These are phyloP conservation scores for Stentor roeselii DNA, from an alignment of 73 alveolate species.

Conservation along the genomic window DNA sequence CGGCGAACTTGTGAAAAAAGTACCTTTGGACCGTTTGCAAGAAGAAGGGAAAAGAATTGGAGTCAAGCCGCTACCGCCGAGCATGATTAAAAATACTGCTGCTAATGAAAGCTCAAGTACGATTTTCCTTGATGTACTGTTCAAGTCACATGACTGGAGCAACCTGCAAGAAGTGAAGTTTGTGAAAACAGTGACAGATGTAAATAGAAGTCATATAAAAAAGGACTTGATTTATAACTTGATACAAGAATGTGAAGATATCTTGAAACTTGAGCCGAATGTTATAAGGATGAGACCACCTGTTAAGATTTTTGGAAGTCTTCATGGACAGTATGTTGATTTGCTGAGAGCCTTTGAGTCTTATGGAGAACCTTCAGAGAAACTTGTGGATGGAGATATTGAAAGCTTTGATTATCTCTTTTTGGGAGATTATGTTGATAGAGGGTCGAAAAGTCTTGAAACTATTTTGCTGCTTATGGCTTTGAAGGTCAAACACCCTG, in stretches of 20 bases:
- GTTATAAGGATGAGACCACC: conserved; percentile 89
- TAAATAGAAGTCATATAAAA: no score
- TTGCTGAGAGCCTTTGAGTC: conserved; percentile 91
- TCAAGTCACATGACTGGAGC: conserved; percentile 77
- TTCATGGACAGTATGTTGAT: conserved; percentile 92
- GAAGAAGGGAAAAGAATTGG: conserved; percentile 85
- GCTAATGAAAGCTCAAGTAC: conserved; percentile 42
- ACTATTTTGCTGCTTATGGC: conserved; percentile 77
- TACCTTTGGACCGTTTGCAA: conserved; percentile 66
- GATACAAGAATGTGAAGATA: conserved; percentile 62
- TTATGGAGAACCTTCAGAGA: conserved; percentile 89
- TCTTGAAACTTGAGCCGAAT: conserved; percentile 84
- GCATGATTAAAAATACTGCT: conserved; percentile 31
- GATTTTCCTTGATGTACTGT: conserved; percentile 62
- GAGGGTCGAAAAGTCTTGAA: conserved; percentile 77
- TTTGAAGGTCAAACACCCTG: conserved; percentile 73
- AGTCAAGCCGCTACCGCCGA: conserved; percentile 44
- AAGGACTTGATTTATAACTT: conserved; percentile 60
- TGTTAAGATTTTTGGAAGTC: conserved; percentile 86
- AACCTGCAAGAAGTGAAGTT: conserved; percentile 43
- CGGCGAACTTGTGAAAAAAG: conserved; percentile 52
- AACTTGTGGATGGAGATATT: conserved; percentile 82
- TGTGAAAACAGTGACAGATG: no score
- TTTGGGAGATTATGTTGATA: conserved; percentile 93
- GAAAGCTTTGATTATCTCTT: conserved; percentile 86